Conservation (phyloP, 2,329 filamentous ascomycete species). For the Dactylellina parvicollis region DNA sequence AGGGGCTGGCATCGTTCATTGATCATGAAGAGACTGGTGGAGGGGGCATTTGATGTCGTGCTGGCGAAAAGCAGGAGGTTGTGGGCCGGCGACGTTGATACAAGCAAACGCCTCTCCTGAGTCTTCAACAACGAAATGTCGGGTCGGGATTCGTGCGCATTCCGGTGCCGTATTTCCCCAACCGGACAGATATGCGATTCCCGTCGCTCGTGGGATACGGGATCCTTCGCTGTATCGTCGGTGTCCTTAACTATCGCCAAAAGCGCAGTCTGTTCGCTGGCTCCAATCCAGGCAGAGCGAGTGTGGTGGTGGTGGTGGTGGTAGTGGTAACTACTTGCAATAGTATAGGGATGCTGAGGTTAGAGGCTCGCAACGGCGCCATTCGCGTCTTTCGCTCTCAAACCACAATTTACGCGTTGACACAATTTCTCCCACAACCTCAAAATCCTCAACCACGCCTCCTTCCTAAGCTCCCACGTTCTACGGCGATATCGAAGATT, state of each 20-base stretch:
- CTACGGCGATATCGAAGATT: neutral
- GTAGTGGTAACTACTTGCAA: neutral
- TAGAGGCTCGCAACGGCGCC: neutral
- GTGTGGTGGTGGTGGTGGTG: neutral
- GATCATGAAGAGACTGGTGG: constrained; percentile 51
- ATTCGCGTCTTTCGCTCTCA: neutral
- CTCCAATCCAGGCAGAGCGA: no score
- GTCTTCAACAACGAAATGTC: neutral
- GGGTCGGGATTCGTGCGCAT: neutral
- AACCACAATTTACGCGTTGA: constrained; percentile 29
- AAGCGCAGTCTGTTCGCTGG: neutral
- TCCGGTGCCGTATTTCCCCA: neutral
- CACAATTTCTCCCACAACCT: neutral
- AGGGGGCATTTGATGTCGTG: constrained; percentile 11
- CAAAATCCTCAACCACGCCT: constrained; percentile 8
- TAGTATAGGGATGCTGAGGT: no score
- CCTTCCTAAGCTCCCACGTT: neutral
- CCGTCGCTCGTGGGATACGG: neutral
- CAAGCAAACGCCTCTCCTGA: neutral
- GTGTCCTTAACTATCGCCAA: neutral
- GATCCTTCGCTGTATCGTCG: neutral
- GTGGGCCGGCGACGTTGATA: neutral
- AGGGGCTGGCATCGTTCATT: constrained; percentile 55
- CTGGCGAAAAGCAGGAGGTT: neutral
- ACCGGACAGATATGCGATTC: neutral